A percentile compares a stretch with the other conserved stretches of the same genome.
Evolutionary conservation across 1,139 yeast species (phyloP).

Genomic region (Pichia terricola): DNA sequence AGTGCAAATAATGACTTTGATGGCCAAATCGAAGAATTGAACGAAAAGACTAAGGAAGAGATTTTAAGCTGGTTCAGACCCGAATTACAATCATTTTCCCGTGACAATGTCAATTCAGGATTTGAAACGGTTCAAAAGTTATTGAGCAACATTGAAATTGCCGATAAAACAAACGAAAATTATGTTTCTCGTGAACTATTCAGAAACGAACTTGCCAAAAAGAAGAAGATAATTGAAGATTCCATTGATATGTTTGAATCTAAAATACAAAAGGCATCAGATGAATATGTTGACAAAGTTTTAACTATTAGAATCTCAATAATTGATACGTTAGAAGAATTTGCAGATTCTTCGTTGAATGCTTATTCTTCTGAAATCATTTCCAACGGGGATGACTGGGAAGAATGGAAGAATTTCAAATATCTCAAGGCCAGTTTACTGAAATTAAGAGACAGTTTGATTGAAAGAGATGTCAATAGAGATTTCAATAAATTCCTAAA

Average conservation of each 20-base stretch:
- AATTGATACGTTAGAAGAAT: conserved; percentile 59
- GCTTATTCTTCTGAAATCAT: conserved; percentile 36
- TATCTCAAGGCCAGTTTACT: conserved; percentile 45
- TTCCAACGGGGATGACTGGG: conserved; percentile 35
- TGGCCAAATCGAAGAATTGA: conserved; percentile 31
- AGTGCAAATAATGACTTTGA: conserved; percentile 36
- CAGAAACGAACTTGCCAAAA: conserved; percentile 35
- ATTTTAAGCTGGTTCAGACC: conserved; percentile 33
- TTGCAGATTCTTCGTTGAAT: conserved; percentile 54
- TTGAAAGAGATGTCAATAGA: conserved; percentile 32
- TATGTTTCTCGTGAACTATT: conserved; percentile 49
- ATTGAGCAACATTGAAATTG: conserved; percentile 39
- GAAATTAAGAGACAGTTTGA: conserved; percentile 46
- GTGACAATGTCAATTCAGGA: conserved; percentile 30
- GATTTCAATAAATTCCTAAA: conserved; percentile 47
- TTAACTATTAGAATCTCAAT: conserved; percentile 42
- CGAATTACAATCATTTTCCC: conserved; percentile 34
- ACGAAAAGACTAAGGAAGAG: conserved; percentile 27
- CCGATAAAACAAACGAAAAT: conserved; percentile 38
- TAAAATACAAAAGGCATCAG: conserved; percentile 28
- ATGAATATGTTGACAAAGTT: conserved; percentile 32
- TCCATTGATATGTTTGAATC: conserved; percentile 31
- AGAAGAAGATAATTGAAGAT: conserved; percentile 29
- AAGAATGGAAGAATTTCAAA: conserved; percentile 61
- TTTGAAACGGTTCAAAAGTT: conserved; percentile 38